Evolutionary conservation across 345 rosid genomes (phyloP), one percentile per base, ranked within the genome.

Genomic region (Cochlearia excelsa): DNA sequence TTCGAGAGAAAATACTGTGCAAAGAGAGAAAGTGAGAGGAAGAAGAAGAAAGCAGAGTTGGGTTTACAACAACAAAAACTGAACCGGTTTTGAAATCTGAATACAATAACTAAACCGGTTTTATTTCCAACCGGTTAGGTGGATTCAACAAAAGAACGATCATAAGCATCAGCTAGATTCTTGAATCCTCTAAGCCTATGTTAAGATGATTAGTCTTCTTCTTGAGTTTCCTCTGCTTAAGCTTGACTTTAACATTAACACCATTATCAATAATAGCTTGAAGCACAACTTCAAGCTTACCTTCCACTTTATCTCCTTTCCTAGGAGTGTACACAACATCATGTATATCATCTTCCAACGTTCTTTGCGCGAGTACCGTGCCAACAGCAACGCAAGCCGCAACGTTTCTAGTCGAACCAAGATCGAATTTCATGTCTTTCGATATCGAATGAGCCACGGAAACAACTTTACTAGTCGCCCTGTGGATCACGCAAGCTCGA

Each of bases 381-480:
- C 97, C 97, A 23, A 87, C 86, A 31, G 91, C 75, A 70, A 76
- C 74, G 53, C 95, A 93, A 49, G 94, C 82, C 56, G 68, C 59
- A 2, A 74, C 82, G 56, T 85, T 85, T 80, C 82, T 85, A 7
- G 90, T 86, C 2, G 95, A 93, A 55, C 71, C 59, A 52, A 87
- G 81, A 61, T 85, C 90, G 31, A 89, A 82, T 68, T 89, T 93
- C 82, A 93, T 65, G 80, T 89, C 95, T 75, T 80, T 89, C 0
- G 95, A 87, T 55, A 89, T 93, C 1, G 94, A 93, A 81, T 93
- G 94, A 29, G 90, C 95, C 61, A 85, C 88, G 26, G 78, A 81
- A 6, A 89, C 97, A 48, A 93, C 99, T 53, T 83, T 93, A 72
- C 97, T 85, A 7, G 90, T 87, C 11, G 77, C 94, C 51, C 94